These are phyloP conservation scores for Saturnispora quitensis DNA, from an alignment of 805 yeast genomes.

Conservation along the genomic window DNA sequence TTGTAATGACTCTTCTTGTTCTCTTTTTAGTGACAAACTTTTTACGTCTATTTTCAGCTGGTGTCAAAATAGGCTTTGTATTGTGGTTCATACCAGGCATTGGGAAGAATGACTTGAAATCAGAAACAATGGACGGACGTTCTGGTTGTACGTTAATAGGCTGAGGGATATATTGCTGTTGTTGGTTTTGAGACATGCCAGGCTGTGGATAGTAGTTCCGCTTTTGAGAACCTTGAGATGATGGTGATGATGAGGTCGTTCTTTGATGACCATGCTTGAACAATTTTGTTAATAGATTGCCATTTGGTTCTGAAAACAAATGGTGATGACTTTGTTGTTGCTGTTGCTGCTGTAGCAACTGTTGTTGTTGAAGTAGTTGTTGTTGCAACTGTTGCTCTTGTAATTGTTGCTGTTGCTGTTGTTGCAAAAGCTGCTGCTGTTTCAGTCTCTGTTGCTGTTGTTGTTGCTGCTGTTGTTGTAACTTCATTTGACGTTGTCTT, in stretches of 20 bases:
- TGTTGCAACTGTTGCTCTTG: constrained; percentile 6
- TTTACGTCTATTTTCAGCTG: constrained; percentile 10
- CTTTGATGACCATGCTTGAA: constrained; percentile 1
- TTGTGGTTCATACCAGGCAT: constrained; percentile 19
- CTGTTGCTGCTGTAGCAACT: constrained; percentile 2
- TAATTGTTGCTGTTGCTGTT: constrained; percentile 7
- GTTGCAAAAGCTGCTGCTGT: constrained; percentile 3
- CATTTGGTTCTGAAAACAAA: constrained; percentile 1
- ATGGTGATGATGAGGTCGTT: background rate
- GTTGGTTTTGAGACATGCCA: constrained; percentile 4
- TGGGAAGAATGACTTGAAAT: constrained; percentile 21
- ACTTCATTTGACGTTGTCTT: constrained; percentile 7
- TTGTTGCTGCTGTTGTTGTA: constrained; percentile 7
- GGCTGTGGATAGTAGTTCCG: constrained; percentile 5
- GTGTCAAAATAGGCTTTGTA: constrained; percentile 9
- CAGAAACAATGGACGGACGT: constrained; percentile 9
- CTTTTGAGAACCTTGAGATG: background rate
- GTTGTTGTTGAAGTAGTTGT: constrained; percentile 6
- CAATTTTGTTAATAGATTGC: background rate
- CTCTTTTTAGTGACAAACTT: constrained; percentile 12
- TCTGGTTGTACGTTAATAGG: background rate
- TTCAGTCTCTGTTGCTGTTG: constrained; percentile 6
- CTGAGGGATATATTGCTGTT: background rate
- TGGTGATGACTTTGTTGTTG: constrained; percentile 2
- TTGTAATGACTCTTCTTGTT: constrained; percentile 5